Percentiles rank a stretch among this genome's conserved stretches.
phyloP scores from a whole-genome alignment of 2,329 filamentous ascomycete species.

The Colletotrichum camelliae region DNA sequence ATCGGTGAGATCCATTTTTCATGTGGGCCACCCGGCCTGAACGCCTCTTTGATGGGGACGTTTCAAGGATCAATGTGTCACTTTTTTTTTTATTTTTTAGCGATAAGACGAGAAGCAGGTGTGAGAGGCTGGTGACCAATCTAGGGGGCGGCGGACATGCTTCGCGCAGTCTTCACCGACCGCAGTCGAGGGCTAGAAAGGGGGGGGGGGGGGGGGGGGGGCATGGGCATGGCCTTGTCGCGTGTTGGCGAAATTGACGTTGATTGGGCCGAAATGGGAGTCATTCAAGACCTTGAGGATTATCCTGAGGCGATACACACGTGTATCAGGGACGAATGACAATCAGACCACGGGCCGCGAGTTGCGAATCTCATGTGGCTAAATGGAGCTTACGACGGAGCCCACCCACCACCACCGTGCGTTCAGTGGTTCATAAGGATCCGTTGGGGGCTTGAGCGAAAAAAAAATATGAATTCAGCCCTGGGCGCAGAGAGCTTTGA shows the following conservation, averaged over 20 bases:
- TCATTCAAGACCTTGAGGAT: neutral
- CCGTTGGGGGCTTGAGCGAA: neutral
- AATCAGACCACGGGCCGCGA: neutral
- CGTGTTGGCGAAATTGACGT: neutral
- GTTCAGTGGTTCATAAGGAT: neutral
- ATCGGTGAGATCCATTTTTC: neutral
- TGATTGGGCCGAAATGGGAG: neutral
- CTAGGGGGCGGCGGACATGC: neutral
- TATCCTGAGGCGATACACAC: neutral
- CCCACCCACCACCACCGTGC: neutral
- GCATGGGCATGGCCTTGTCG: neutral
- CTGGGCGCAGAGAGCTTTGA: neutral
- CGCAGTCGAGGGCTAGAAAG: neutral
- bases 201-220: neutral
- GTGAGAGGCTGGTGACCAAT: neutral
- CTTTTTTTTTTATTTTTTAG: neutral
- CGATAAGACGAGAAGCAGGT: neutral
- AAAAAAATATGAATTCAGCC: neutral
- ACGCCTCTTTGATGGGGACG: neutral
- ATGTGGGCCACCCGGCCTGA: neutral
- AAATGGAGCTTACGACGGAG: neutral
- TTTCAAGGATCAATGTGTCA: neutral
- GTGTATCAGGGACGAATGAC: neutral
- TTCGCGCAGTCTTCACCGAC: neutral
- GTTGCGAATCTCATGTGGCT: neutral